Base-by-base conservation (phyloP, 805 yeast species). In the Teunomyces cretensis region DNA sequence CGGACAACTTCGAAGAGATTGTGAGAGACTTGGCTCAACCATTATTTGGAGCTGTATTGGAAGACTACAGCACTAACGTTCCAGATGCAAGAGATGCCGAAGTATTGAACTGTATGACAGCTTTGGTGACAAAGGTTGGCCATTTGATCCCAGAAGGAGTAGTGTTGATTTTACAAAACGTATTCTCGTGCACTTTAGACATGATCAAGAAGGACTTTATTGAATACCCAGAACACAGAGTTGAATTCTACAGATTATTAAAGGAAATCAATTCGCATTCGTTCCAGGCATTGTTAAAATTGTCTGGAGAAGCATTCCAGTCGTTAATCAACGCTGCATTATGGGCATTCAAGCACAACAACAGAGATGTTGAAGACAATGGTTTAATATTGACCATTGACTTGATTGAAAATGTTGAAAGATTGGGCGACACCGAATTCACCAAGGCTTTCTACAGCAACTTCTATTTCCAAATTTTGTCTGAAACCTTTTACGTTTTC, bases 31-130 rank as follows among this genome's bases (percentile, higher is more conserved):
- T 94, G 53, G 83, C 90, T 3, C 88, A 87, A 51, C 95, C 96
- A 26, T 72, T 94, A 59, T 80, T 94, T 50, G 77, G 77, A 37
- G 88, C 97, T 0, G 91, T 89, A 12, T 77, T 94, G 51, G 95
- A 86, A 49, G 99, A 94, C 65, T 94, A 94, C 70, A 81, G 80
- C 58, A 72, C 81, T 13, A 88, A 88, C 60, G 96, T 90, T 28
- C 96, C 98, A 3, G 96, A 90, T 70, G 97, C 97, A 8, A 84
- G 98, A 62, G 99, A 94, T 70, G 96, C 97, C 6, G 99, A 94
- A 69, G 99, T 94, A 4, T 77, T 94, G 65, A 88, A 87, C 67
- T 91, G 98, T 77, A 84, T 94, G 81, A 83, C 96, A 7, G 88
- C 96, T 1, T 79, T 94, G 45, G 96, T 94, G 22, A 74, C 81